Evolutionary conservation across 768 basidiomycete species (phyloP), one percentile per base, ranked within the genome.

Genomic region (Pleurotus platypus): DNA sequence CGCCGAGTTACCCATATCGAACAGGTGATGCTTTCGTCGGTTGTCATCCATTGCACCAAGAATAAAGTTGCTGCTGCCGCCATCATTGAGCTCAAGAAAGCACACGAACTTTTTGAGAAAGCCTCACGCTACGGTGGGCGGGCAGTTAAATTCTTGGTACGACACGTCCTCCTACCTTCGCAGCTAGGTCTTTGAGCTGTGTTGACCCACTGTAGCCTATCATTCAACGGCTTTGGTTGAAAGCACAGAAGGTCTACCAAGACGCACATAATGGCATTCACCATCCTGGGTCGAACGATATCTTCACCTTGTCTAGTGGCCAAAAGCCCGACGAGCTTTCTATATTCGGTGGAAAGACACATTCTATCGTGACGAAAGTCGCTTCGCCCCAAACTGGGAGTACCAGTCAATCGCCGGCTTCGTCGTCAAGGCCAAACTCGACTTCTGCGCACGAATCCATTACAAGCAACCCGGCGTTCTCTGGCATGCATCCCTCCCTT

Each of bases 281-380:
- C 6, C 51, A 39, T 42, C 65, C 75, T 2, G 70, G 69, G 48
- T 77, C 75, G 13, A 77, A 76, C 60, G 84, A 87, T 69, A 86
- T 87, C 26, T 89, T 89, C 67, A 72, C 76, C 18, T 73, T 79
- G 7, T 80, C 84, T 0, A 60, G 67, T 9, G 70, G 72, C 22
- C 79, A 78, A 39, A 68, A 72, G n/a, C 78, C 83, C 56, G 89
- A 90, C 65, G 88, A 90, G 63, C 70, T 91, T 20, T 80, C 83
- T 5, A 87, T 90, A 22, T 90, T 90, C 67, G 83, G 87, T 49
- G 89, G 89, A n/a, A 81, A 83, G 63, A 89, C 84, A 8, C 81
- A 87, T 58, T 87, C 82, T 0, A 73, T 90, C 20, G 72, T 74
- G 7, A 84, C 82, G 0, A 82, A 80, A 57, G 64, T 73, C 4